Base-by-base conservation (phyloP, 495 filamentous ascomycete genomes). In the Penicillium goetzii region DNA sequence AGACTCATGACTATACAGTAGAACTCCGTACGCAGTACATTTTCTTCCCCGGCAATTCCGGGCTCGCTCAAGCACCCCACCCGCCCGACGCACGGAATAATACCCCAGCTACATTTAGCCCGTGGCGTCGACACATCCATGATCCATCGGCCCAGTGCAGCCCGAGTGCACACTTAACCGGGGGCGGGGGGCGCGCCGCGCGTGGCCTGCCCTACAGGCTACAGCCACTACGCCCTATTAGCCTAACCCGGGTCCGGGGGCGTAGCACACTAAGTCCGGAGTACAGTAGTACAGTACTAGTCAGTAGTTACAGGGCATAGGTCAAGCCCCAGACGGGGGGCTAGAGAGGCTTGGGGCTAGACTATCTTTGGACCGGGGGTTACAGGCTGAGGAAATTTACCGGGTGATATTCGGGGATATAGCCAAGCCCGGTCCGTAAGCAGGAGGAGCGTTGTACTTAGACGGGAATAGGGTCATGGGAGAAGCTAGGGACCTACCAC, bases 361-460 rank as follows among this genome's bases (percentile, higher is more conserved):
- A 49, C 45, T 26, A 15, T 25, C 23, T n/a, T 49, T 11, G 47
- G 25, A 50, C 47, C 25, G 47, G 47, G 47, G 47, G 12, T 51
- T 28, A 3, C 23, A 28, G 26, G 47, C 47, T 15, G 26, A 51
- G 47, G 21, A 30, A 28, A 51, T 51, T 30, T 26, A 12, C 25
- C 47, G 26, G 47, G 23, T 51, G 47, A 51, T 51, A 51, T 51
- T 51, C 47, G 47, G 47, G 43, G 43, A 47, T 23, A 47, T 47
- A 47, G 47, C 47, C 23, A 51, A 32, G 30, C 30, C 5, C 30
- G 30, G 2, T 4, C 30, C 30, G 9, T 17, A 40, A 12, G 2
- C 12, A 40, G 36, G 12, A 12, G 12, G n/a, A n/a, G n/a, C n/a
- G n/a, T n/a, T n/a, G n/a, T n/a, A n/a, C n/a, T n/a, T n/a, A n/a